phyloP scores from a whole-genome alignment of 1,284 basidiomycete genomes.

The Apiotrichum brassicae region DNA sequence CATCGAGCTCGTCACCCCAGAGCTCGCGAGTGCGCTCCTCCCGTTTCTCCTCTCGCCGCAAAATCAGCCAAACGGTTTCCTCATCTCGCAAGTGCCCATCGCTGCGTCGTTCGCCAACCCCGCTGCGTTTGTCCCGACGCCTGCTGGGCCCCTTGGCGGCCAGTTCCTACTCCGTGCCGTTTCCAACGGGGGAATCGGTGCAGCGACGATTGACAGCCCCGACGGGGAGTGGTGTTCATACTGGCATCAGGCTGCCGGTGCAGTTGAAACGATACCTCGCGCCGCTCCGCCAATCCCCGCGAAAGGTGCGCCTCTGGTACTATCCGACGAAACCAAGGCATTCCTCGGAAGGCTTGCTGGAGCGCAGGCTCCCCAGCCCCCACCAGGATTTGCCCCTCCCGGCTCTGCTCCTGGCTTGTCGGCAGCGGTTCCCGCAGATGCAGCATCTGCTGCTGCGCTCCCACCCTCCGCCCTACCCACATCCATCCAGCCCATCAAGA shows the following conservation, averaged over 20 bases:
- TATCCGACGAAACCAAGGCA: conserved; percentile 16
- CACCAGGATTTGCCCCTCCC: background rate
- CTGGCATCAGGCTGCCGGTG: conserved; percentile 36
- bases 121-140: conserved; percentile 67
- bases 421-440: background rate
- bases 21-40: conserved; percentile 62
- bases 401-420: background rate
- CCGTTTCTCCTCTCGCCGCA: conserved; percentile 72
- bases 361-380: background rate
- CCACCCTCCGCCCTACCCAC: background rate
- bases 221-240: conserved; percentile 50
- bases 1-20: conserved; percentile 75
- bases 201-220: conserved; percentile 50
- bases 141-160: conserved; percentile 49
- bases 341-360: conserved; percentile 37
- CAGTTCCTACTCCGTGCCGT: conserved; percentile 30
- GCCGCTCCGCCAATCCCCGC: conserved; percentile 16
- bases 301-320: conserved; percentile 1
- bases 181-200: conserved; percentile 35
- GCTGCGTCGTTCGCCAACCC: conserved; percentile 83
- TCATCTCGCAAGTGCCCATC: conserved; percentile 74
- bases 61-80: conserved; percentile 77
- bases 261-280: conserved; percentile 25
- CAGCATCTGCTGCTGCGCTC: no score
- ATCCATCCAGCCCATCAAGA: conserved; percentile 37